Conservation (phyloP, 768 basidiomycete species). For the Pulveroboletus sp. region DNA sequence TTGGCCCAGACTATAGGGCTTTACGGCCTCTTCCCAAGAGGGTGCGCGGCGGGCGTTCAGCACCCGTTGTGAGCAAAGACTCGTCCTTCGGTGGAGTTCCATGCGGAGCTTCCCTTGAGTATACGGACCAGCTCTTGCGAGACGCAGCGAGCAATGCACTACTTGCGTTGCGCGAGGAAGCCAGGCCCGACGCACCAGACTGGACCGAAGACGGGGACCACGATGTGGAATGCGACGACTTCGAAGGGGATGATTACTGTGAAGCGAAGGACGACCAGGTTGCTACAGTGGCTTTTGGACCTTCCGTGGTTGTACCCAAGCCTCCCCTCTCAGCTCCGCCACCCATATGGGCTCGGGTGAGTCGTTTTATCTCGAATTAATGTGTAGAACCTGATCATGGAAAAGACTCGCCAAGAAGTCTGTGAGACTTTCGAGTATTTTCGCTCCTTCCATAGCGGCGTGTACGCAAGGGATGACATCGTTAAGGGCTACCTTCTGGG, state of each 20-base stretch:
- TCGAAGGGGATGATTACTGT: conserved; percentile 4
- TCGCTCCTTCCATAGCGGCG: conserved; percentile 72
- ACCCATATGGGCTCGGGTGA: conserved; percentile 44
- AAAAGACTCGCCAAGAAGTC: conserved; percentile 76
- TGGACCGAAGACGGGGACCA: conserved; percentile 26
- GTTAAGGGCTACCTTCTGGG: conserved; percentile 77
- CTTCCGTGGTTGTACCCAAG: conserved; percentile 9
- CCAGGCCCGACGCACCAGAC: conserved; percentile 9
- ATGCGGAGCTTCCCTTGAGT: conserved; percentile 5
- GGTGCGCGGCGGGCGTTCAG: not conserved
- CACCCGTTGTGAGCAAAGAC: not conserved
- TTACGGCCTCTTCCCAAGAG: conserved; percentile 25
- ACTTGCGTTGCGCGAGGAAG: conserved; percentile 4
- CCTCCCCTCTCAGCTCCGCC: conserved; percentile 30
- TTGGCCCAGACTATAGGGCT: conserved; percentile 17
- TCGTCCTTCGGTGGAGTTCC: not conserved
- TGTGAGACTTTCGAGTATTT: conserved; percentile 74
- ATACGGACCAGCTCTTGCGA: conserved; percentile 16
- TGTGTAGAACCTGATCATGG: not conserved
- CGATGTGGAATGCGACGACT: conserved; percentile 13
- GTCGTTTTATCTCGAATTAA: conserved; percentile 5
- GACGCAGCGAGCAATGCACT: conserved; percentile 18
- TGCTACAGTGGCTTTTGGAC: conserved; percentile 1
- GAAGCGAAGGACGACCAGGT: conserved; percentile 14
- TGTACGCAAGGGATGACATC: conserved; percentile 57